Evolutionary conservation across 495 filamentous ascomycete species (phyloP).

Genomic region (Ascodesmis nigricans): DNA sequence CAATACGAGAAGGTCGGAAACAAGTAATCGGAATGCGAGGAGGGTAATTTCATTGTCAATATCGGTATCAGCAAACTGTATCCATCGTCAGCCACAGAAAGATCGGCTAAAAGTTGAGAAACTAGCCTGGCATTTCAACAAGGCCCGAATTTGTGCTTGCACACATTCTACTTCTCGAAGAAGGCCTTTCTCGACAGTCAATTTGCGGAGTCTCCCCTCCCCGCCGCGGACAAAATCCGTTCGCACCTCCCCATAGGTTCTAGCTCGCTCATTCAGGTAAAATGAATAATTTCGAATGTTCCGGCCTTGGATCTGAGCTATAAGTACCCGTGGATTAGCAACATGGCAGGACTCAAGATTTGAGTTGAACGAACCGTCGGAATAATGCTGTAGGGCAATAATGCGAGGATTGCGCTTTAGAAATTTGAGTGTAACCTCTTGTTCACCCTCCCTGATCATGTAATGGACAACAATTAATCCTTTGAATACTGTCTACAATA

Average conservation of each 20-base stretch:
- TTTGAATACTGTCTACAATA: slow-evolving; percentile 56
- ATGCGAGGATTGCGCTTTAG: slow-evolving; percentile 63
- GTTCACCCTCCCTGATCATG: slow-evolving; percentile 90
- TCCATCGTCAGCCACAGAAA: slow-evolving; percentile 12
- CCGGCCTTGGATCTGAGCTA: slow-evolving; percentile 82
- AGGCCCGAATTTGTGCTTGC: slow-evolving; percentile 63
- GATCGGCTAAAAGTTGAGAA: too few relatives aligned
- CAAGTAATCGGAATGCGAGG: slow-evolving; percentile 81
- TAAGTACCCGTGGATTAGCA: neutral
- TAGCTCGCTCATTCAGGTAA: slow-evolving; percentile 65
- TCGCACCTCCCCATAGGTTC: slow-evolving; percentile 59
- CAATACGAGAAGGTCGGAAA: slow-evolving; percentile 69
- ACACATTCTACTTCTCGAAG: slow-evolving; percentile 81
- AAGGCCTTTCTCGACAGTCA: slow-evolving; percentile 81
- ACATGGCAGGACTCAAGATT: neutral
- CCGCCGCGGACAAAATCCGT: slow-evolving; percentile 76
- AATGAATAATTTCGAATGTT: slow-evolving; percentile 84
- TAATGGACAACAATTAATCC: slow-evolving; percentile 82
- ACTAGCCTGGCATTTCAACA: slow-evolving; percentile 75
- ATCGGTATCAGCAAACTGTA: slow-evolving; percentile 61
- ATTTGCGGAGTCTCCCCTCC: slow-evolving; percentile 58
- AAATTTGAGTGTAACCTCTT: slow-evolving; percentile 67
- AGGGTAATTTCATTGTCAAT: slow-evolving; percentile 94
- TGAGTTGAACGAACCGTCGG: slow-evolving; percentile 80
- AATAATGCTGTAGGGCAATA: slow-evolving; percentile 73